Evolutionary conservation across 2,329 filamentous ascomycete genomes (phyloP).

Genomic region (Fusarium haematococcum): DNA sequence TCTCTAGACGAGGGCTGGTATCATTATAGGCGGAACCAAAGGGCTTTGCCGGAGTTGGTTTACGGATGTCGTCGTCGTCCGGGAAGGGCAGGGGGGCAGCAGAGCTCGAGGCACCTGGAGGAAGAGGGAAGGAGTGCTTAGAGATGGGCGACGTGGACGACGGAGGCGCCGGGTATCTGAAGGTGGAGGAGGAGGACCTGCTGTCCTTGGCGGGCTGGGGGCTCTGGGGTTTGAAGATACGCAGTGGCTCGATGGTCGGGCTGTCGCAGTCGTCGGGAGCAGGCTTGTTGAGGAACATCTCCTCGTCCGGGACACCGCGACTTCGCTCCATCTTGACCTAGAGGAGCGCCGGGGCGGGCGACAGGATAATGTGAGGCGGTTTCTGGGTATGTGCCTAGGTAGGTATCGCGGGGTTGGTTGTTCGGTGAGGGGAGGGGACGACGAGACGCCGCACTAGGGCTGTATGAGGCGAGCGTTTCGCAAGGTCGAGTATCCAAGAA

Average conservation of each 20-base stretch:
- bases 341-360: conserved; percentile 11
- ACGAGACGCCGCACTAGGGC: conserved; percentile 16
- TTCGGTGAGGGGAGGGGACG: conserved; percentile 1
- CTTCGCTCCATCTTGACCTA: conserved; percentile 60
- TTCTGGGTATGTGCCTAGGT: conserved; percentile 16
- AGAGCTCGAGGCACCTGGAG: conserved; percentile 77
- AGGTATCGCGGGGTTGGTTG: conserved; percentile 27
- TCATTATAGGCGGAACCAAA: conserved; percentile 62
- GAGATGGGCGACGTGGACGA: conserved; percentile 53
- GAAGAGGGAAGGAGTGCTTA: conserved; percentile 72
- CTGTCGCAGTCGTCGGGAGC: conserved; percentile 70
- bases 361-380: conserved; percentile 12
- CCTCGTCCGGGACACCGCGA: conserved; percentile 79
- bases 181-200: conserved; percentile 46
- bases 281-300: conserved; percentile 82
- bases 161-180: conserved; percentile 64
- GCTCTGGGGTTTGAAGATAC: conserved; percentile 84
- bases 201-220: conserved; percentile 65
- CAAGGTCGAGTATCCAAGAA: background rate
- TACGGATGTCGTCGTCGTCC: conserved; percentile 71
- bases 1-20: conserved; percentile 65
- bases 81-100: conserved; percentile 77
- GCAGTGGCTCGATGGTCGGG: conserved; percentile 84
- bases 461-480: conserved; percentile 12
- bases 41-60: conserved; percentile 58